These are phyloP conservation scores for Infundibulicybe gibba DNA, from an alignment of 768 basidiomycete genomes.

Conservation along the genomic window DNA sequence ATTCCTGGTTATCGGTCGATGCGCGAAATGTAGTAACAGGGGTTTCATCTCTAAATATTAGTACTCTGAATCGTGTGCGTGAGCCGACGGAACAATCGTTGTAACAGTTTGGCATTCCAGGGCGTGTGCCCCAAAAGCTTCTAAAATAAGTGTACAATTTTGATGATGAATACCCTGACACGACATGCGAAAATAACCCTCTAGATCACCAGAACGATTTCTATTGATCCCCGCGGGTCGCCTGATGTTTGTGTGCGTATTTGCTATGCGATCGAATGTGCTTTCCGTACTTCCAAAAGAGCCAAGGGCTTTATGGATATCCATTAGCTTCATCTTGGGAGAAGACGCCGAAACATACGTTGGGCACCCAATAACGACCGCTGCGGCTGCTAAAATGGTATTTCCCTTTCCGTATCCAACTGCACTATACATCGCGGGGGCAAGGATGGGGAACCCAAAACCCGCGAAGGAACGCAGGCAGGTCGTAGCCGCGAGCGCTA, in stretches of 20 bases:
- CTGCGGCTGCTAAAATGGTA: conserved; percentile 56
- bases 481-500: conserved; percentile 62
- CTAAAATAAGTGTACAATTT: no score
- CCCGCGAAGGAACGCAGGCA: conserved; percentile 64
- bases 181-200: no score
- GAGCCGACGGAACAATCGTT: no score
- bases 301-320: conserved; percentile 23
- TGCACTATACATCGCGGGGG: conserved; percentile 60
- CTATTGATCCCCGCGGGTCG: no score
- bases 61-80: no score
- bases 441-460: conserved; percentile 78
- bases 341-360: conserved; percentile 29
- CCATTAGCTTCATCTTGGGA: not conserved
- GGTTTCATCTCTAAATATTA: no score
- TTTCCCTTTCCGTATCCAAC: conserved; percentile 71
- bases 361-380: conserved; percentile 62
- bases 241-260: conserved; percentile 25
- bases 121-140: not conserved
- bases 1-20: no score
- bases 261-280: conserved; percentile 48
- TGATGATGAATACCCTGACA: no score
- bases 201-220: no score
- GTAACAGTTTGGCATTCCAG: no score
- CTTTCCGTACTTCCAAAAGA: conserved; percentile 30
- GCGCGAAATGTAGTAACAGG: no score